phyloP scores from a whole-genome alignment of 306 rosid genomes.

The Castanea mollissima region DNA sequence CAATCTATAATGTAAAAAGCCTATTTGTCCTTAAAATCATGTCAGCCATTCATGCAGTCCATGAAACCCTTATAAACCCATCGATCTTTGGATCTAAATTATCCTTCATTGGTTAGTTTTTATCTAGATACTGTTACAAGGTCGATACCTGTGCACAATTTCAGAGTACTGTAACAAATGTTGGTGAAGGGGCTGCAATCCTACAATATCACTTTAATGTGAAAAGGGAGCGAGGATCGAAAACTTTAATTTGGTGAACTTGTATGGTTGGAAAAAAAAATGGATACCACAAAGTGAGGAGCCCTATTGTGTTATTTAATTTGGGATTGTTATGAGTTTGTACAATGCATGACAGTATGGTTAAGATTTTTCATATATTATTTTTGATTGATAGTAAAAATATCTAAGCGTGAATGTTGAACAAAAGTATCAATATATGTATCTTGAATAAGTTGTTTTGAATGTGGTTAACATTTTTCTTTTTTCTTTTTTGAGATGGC shows the following conservation, averaged over 20 bases:
- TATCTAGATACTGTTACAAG: slow-evolving; percentile 13
- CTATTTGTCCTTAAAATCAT: too few species aligned
- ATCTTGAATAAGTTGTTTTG: too few species aligned
- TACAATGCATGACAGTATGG: too few species aligned
- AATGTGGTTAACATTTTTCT: too few species aligned
- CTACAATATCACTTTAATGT: slow-evolving; percentile 27
- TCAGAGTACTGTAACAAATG: slow-evolving; percentile 46
- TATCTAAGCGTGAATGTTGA: too few species aligned
- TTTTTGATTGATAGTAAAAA: too few species aligned
- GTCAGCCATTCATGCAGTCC: too few species aligned
- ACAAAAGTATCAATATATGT: too few species aligned
- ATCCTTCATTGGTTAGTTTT: slow-evolving; percentile 46
- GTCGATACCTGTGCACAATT: slow-evolving; percentile 15
- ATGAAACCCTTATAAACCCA: not conserved
- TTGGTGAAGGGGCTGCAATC: slow-evolving; percentile 36
- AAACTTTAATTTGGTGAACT: slow-evolving; percentile 11
- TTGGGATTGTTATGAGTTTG: not conserved
- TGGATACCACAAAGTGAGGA: slow-evolving; percentile 25
- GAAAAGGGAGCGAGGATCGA: not conserved
- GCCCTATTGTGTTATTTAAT: slow-evolving; percentile 15
- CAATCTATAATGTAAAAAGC: too few species aligned
- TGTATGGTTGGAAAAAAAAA: slow-evolving; percentile 24
- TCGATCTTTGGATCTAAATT: slow-evolving; percentile 44
- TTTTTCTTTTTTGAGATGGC: too few species aligned
- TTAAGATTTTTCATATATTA: too few species aligned